Base-by-base conservation (phyloP, 495 filamentous ascomycete genomes). In the Xylaria sp. region DNA sequence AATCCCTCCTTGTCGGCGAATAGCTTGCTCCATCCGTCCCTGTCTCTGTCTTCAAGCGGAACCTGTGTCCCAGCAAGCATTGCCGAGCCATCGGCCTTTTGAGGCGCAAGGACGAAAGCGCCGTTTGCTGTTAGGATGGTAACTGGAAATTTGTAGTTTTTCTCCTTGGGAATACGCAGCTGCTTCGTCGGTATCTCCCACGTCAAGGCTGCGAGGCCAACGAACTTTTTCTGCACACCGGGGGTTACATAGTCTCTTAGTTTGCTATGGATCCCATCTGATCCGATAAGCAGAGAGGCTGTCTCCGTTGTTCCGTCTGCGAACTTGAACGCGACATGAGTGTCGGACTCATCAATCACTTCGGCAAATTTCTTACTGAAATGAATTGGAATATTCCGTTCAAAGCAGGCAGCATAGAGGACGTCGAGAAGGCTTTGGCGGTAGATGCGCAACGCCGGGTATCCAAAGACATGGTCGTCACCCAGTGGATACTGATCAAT, bases 261-360 rank as follows among this genome's bases (percentile, higher is more conserved):
- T 21, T 72, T 76, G 0, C 82, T 83, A 70, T 87, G 84, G 65
- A 86, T 85, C 6, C 86, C 85, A 41, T 87, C 85, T 0, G 84
- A 80, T 2, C 84, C 85, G 35, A 87, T 77, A 17, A 87, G 75
- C 31, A 80, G 78, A 0, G 65, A 55, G 5, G 83, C 82, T 0
- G 62, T 70, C 9, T 35, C 75, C 1, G 73, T 76, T 7, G 76
- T 77, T n/a, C 82, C 83, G 59, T 86, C 84, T 9, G 72, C 73
- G 61, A 86, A 82, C 2, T 19, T 48, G 74, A 84, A 85, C 0
- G 63, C 73, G 4, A 87, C 83, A 24, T 44, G 44, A 9, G 71
- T 71, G 3, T 71, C 71, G 2, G 74, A 73, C 65, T 86, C 84
- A 0, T 77, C 68, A 21, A 82, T 44, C 5, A 87, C 70, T 31